Conservation (phyloP, 257 asterid genomes). For the Schizonepeta tenuifolia region DNA sequence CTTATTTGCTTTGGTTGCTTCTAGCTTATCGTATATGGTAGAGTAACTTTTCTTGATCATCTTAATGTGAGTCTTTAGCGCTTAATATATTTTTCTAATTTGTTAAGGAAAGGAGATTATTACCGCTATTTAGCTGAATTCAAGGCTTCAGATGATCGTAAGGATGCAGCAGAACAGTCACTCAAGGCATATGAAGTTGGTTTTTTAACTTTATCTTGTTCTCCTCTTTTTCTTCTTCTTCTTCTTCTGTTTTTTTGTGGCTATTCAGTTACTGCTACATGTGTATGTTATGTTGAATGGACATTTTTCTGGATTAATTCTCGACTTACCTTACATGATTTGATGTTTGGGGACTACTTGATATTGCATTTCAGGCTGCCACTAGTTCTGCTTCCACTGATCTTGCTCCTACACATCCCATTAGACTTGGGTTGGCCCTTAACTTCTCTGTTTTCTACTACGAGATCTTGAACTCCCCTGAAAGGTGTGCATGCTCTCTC, state of each 20-base stretch:
- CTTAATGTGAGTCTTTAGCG: neutral
- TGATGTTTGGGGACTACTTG: neutral
- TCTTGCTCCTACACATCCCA: slow-evolving; percentile 80
- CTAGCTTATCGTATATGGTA: neutral
- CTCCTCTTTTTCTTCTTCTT: too few relatives aligned
- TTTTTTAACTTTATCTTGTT: neutral
- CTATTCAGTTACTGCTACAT: neutral
- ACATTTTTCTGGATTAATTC: neutral
- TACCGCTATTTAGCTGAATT: slow-evolving; percentile 38
- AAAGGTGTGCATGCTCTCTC: slow-evolving; percentile 49
- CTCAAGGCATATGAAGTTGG: slow-evolving; percentile 38
- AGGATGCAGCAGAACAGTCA: slow-evolving; percentile 38
- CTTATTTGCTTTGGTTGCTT: neutral
- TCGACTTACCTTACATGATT: neutral
- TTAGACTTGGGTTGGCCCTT: slow-evolving; percentile 72
- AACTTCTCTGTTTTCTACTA: slow-evolving; percentile 81
- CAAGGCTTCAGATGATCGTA: slow-evolving; percentile 35
- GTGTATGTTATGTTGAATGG: neutral
- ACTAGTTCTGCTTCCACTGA: slow-evolving; percentile 63
- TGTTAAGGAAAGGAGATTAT: slow-evolving; percentile 36
- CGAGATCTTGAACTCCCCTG: slow-evolving; percentile 80
- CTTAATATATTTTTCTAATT: neutral
- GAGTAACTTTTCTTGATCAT: neutral
- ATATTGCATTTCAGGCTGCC: slow-evolving; percentile 63
- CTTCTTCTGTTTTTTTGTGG: neutral